Percentiles rank a stretch among this genome's conserved stretches.
phyloP scores from a whole-genome alignment of 371 early-diverging fungal species.

The Mortierella sp. region DNA sequence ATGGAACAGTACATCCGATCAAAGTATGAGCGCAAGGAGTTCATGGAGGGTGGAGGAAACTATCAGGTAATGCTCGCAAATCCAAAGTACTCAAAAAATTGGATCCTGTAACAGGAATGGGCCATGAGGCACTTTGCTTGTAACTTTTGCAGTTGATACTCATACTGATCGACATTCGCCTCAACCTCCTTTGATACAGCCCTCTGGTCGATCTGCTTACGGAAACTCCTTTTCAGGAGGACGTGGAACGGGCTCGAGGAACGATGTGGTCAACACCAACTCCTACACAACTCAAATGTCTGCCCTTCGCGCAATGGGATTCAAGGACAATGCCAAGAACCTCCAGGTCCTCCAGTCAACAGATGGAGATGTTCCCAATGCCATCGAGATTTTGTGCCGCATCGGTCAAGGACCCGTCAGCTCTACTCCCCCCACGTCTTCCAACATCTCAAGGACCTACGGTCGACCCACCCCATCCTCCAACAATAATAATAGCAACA shows the following conservation, averaged over 20 bases:
- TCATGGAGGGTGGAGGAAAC: slow-evolving; percentile 64
- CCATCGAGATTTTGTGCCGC: slow-evolving; percentile 78
- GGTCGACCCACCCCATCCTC: slow-evolving; percentile 25
- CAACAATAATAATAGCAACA: slow-evolving; percentile 18
- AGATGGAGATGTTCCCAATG: slow-evolving; percentile 80
- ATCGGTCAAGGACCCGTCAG: slow-evolving; percentile 61
- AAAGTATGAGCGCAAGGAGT: slow-evolving; percentile 92
- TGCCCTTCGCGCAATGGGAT: slow-evolving; percentile 83
- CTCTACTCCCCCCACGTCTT: slow-evolving; percentile 57
- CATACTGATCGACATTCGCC: neutral
- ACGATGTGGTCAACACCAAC: slow-evolving; percentile 43
- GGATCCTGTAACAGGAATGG: neutral
- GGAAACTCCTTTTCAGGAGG: slow-evolving; percentile 43
- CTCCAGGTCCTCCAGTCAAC: slow-evolving; percentile 73
- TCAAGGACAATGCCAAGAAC: slow-evolving; percentile 71
- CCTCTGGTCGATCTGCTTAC: slow-evolving; percentile 47
- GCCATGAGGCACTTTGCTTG: neutral
- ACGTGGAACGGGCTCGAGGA: slow-evolving; percentile 19
- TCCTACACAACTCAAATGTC: slow-evolving; percentile 62
- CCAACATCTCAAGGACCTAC: slow-evolving; percentile 23
- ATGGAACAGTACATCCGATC: slow-evolving; percentile 93
- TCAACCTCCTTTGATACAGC: slow-evolving; percentile 11
- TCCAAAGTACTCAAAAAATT: neutral
- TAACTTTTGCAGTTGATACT: too few relatives aligned
- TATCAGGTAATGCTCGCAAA: slow-evolving; percentile 29